Base-by-base conservation (phyloP, 805 yeast genomes). In the Wickerhamiella kazuoi region DNA sequence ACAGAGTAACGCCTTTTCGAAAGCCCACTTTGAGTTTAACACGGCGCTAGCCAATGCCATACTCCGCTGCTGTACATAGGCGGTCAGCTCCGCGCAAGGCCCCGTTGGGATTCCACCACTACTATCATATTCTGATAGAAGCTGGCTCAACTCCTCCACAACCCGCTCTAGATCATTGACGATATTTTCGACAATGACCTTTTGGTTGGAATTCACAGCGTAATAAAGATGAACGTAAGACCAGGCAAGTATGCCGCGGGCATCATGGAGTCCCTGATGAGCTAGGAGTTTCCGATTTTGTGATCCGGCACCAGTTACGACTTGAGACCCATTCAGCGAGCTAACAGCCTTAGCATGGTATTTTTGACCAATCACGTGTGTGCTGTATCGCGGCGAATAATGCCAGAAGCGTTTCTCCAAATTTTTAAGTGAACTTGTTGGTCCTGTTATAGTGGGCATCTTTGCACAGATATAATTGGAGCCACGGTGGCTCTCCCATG, bases 191-290 rank as follows among this genome's bases (percentile, higher is more conserved):
- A 83, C 72, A 5, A 81, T 68, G 29, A 67, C 64, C 41, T 68
- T 68, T 42, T 74, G 66, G 38, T 69, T 66, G 4, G 61, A 59
- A 23, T 61, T 55, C 30, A 64, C 67, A 26, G 83, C 62, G 53
- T 75, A 81, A 51, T 61, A 87, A 11, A 82, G 75, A 48, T 83
- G 70, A 2, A 82, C 84, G 58, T 81, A 86, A 0, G 95, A 74
- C 96, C 97, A 90, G 62, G 83, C 80, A 38, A 90, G 63, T 1
- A 82, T 72, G 33, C 74, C 72, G 42, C 97, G 65, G 6, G 93
- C 80, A 41, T 67, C 68, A 23, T 75, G 63, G 41, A 87, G 59
- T 2, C 70, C 68, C 35, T 68, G 66, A 31, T 80, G 74, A 30
- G 87, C 74, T 39, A 2, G 40, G 33, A 4, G 20, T n/a, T 4